phyloP scores from a whole-genome alignment of 1,139 yeast species.

The Maudiozyma humilis region DNA sequence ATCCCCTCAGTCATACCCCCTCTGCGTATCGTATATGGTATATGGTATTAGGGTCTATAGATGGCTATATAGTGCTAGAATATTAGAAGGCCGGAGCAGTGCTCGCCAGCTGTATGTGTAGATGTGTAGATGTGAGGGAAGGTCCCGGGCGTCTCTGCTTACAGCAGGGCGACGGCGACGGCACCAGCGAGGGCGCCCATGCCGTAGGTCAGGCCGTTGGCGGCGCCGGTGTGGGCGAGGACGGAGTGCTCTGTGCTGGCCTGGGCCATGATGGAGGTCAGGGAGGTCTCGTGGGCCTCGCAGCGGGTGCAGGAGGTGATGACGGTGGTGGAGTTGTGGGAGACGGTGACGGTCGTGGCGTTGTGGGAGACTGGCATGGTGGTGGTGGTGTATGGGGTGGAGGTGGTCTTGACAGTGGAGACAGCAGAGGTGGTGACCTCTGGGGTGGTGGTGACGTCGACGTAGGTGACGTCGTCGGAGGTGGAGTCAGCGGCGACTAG shows the following conservation, averaged over 20 bases:
- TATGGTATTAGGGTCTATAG: not conserved
- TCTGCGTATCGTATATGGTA: not conserved
- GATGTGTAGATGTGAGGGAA: too few species aligned
- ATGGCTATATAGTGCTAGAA: not conserved
- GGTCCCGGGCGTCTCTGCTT: too few species aligned
- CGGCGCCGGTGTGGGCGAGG: conserved; percentile 15
- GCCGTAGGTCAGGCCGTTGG: conserved; percentile 11
- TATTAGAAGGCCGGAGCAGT: not conserved
- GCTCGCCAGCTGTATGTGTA: not conserved
- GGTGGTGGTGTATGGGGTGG: conserved; percentile 29
- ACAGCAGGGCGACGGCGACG: conserved; percentile 20
- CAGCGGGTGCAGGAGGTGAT: conserved; percentile 8
- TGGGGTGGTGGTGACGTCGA: conserved; percentile 32
- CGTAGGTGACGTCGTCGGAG: conserved; percentile 28
- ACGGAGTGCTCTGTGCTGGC: conserved; percentile 9
- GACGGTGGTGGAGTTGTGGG: conserved; percentile 19
- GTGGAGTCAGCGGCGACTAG: conserved; percentile 9
- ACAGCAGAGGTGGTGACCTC: conserved; percentile 30
- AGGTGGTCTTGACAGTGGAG: conserved; percentile 31
- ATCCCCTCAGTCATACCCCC: too few species aligned
- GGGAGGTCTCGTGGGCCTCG: not conserved
- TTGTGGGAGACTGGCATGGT: conserved; percentile 11
- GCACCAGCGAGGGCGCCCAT: conserved; percentile 14
- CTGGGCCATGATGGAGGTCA: not conserved
- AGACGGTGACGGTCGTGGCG: conserved; percentile 1